Evolutionary conservation across 208 protist genomes (phyloP).

Genomic region (Jaenimonas drosophilae): DNA sequence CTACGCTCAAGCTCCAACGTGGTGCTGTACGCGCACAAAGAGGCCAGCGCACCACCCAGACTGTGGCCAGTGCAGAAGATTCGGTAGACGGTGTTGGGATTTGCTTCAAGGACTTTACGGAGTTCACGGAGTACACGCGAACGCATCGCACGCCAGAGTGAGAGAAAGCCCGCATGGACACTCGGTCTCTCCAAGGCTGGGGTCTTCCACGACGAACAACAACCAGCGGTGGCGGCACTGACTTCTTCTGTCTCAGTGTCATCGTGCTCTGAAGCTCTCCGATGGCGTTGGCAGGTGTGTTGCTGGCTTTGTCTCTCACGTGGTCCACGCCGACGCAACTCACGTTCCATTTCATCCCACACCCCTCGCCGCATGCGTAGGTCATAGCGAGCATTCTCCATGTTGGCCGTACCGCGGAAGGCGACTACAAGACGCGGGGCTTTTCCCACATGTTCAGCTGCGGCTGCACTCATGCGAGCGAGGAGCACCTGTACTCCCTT

Average conservation of each 20-base stretch:
- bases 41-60: slow-evolving; percentile 81
- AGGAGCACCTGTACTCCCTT: slow-evolving; percentile 74
- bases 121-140: slow-evolving; percentile 38
- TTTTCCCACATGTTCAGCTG: slow-evolving; percentile 37
- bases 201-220: slow-evolving; percentile 1
- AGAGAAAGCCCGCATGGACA: slow-evolving; percentile 79
- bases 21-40: slow-evolving; percentile 80
- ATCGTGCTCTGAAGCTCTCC: no score
- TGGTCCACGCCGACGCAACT: no score
- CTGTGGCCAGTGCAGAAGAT: slow-evolving; percentile 85
- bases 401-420: slow-evolving; percentile 81
- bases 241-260: no score
- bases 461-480: slow-evolving; percentile 29
- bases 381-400: slow-evolving; percentile 76
- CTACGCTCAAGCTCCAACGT: slow-evolving; percentile 24
- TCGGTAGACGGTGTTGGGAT: slow-evolving; percentile 46
- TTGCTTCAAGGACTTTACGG: slow-evolving; percentile 16
- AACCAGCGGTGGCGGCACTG: background rate
- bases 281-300: no score
- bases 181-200: slow-evolving; percentile 29
- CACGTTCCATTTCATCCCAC: background rate
- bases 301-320: no score
- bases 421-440: slow-evolving; percentile 70
- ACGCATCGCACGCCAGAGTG: slow-evolving; percentile 64
- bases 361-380: background rate